These are phyloP conservation scores for Dianthus caryophyllus DNA, from an alignment of 148 eudicot genomes.

Conservation along the genomic window DNA sequence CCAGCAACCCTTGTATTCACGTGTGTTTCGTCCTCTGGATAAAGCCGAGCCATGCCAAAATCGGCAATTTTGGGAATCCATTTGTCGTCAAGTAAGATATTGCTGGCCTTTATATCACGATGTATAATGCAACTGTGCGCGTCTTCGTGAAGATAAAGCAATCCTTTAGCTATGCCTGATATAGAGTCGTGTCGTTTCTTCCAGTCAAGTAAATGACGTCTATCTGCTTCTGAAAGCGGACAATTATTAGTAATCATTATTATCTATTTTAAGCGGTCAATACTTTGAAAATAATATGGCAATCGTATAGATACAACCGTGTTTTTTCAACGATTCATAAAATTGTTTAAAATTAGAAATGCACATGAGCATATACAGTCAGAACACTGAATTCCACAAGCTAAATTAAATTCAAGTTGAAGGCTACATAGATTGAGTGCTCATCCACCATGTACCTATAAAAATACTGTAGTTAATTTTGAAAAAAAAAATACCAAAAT, in stretches of 20 bases:
- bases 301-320: neutral
- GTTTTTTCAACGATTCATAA: neutral
- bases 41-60: conserved; percentile 91
- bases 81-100: conserved; percentile 72
- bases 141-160: conserved; percentile 83
- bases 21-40: conserved; percentile 78
- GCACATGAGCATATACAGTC: neutral
- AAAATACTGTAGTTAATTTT: neutral
- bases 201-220: conserved; percentile 58
- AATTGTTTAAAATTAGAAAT: neutral
- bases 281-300: neutral
- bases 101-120: conserved; percentile 87
- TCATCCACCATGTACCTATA: neutral
- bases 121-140: conserved; percentile 63
- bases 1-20: conserved; percentile 87
- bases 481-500: neutral
- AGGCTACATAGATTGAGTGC: neutral
- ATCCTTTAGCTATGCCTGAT: conserved; percentile 61
- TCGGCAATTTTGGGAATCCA: conserved; percentile 94
- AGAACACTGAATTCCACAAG: neutral
- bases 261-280: neutral
- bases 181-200: conserved; percentile 59
- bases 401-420: neutral
- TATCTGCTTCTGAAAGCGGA: conserved; percentile 37
- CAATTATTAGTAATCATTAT: neutral